Base-by-base conservation (phyloP, 345 rosid species). In the Salix viminalis region DNA sequence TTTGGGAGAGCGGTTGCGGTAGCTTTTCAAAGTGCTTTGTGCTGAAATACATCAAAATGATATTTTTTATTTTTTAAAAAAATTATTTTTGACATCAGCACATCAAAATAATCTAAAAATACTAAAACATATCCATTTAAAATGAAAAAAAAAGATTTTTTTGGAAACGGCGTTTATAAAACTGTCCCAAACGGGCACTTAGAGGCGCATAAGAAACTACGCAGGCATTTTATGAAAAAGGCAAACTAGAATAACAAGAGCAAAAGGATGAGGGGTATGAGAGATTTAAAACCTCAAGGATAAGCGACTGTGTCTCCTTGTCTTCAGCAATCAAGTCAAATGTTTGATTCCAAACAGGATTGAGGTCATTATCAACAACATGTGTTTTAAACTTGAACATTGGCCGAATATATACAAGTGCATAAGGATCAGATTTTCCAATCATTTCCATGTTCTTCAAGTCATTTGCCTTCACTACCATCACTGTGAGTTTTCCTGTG, bases 351-450 rank as follows among this genome's bases (percentile, higher is more conserved):
- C 97, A 96, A 70, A 91, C 87, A 80, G 99, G 99, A 85, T 92
- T 92, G 75, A 96, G 87, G 87, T 96, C 92, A 89, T 92, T 96
- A 9, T 94, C 98, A 58, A 96, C 83, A 26, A 86, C 86, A 28
- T 88, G 85, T 76, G 99, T 81, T 89, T 94, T 96, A 72, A 92
- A 89, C 86, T 96, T 96, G 83, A 92, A 89, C 28, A 92, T 76
- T 69, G 98, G 97, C 58, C 97, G 91, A 73, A 94, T 83, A 76
- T 89, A 72, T 69, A 96, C 84, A 48, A 88, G 89, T 30, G 77
- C 97, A 32, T 96, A 96, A 42, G 99, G 99, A 86, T 96, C 99
- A 21, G 99, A 96, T 85, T 94, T 96, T 74, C 99, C 99, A 76
- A 96, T 89, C 93, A 96, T 81, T 85, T 96, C 99, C 97, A 88